Evolutionary conservation across 371 early-diverging fungal genomes (phyloP), one percentile per base, ranked within the genome.

Genomic region (Lichtheimia ornata): DNA sequence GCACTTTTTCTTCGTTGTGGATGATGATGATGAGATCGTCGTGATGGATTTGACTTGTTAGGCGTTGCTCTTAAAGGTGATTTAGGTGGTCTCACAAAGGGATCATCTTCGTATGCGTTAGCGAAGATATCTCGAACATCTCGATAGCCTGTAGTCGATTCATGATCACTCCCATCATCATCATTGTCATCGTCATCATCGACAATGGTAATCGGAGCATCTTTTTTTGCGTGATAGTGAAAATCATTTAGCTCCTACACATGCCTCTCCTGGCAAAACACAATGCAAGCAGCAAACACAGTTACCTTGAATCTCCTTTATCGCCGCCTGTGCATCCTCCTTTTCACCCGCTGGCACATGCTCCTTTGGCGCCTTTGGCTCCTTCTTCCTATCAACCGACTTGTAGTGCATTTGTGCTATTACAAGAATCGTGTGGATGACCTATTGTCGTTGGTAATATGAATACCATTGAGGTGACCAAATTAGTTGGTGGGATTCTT

Each of bases 1-100:
- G 58, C 56, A 43, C 45, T 49, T 27, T 58, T 68, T 12, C 59
- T 61, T 47, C 64, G 57, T 13, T 61, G 54, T 11, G 51, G 54
- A 24, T 59, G 61, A n/a, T 59, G 61, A n/a, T 54, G 17, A n/a
- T 67, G 62, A n/a, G n/a, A 20, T 40, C 58, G 49, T 30, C 60
- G 44, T 41, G 54, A 43, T 9, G 44, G 20, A 28, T 43, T 18
- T 6, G 35, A 35, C 11, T 35, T 35, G 51, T 64, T 69, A 35
- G 56, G 40, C 6, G 60, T 27, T 9, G 63, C 51, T 11, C 78
- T 69, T 45, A 77, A 50, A 9, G 78, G 78, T 47, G 78, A 78
- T 61, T 73, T 78, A 0, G 78, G 78, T 4, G 78, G 78, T 50
- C 78, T 68, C 12, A 66, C 52, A 28, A 72, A 66, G 14, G 71